phyloP scores from a whole-genome alignment of 306 rosid species.

The Phaseolus lunatus region DNA sequence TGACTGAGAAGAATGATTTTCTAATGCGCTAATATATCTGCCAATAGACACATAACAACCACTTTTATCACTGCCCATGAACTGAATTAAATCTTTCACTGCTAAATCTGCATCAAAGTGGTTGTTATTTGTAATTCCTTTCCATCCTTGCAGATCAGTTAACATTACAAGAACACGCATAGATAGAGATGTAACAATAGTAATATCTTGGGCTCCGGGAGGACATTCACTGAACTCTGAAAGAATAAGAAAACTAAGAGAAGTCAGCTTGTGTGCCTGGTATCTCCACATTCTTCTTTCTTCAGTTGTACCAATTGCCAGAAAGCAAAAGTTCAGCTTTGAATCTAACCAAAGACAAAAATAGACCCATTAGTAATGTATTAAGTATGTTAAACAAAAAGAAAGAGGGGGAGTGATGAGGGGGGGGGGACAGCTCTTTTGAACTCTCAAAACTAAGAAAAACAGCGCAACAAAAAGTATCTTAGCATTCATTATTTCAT shows the following conservation, averaged over 20 bases:
- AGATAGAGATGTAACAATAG: conserved; percentile 67
- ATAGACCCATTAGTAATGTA: conserved; percentile 38
- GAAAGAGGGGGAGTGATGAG: not conserved
- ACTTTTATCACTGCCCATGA: conserved; percentile 65
- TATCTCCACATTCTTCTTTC: conserved; percentile 84
- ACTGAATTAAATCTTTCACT: conserved; percentile 70
- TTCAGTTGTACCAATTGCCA: conserved; percentile 72
- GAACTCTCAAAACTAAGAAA: conserved; percentile 33
- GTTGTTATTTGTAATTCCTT: conserved; percentile 57
- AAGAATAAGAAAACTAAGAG: conserved; percentile 74
- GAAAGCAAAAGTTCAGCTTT: conserved; percentile 72
- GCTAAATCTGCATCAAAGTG: conserved; percentile 63
- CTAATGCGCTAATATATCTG: conserved; percentile 67
- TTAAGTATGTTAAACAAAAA: conserved; percentile 27
- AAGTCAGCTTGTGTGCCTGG: conserved; percentile 72
- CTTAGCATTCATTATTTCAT: conserved; percentile 27
- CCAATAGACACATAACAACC: conserved; percentile 75
- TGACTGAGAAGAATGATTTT: conserved; percentile 52
- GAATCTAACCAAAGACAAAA: conserved; percentile 58
- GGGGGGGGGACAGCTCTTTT: conserved; percentile 1
- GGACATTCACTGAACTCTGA: conserved; percentile 61
- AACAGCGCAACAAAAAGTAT: conserved; percentile 25
- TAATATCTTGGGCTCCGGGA: conserved; percentile 58
- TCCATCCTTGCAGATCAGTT: conserved; percentile 88
- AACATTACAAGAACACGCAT: conserved; percentile 82